Evolutionary conservation across 805 yeast genomes (phyloP).

Genomic region (Schizosaccharomyces cryophilus): DNA sequence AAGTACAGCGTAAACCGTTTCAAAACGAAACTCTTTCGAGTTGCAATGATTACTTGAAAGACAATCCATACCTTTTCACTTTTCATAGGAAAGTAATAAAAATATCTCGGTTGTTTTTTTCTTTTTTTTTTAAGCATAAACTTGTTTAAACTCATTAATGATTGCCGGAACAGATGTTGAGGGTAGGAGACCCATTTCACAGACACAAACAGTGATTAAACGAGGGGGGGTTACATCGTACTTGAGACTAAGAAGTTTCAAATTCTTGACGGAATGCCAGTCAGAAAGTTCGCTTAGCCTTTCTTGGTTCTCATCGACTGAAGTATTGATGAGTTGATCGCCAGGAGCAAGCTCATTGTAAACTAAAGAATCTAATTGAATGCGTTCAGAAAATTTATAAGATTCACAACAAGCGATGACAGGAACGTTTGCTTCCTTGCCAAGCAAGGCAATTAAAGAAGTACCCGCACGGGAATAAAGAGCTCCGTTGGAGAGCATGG

Average conservation of each 20-base stretch:
- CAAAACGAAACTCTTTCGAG: neutral
- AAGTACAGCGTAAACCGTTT: neutral
- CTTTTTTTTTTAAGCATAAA: neutral
- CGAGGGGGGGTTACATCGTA: slow-evolving; percentile 89
- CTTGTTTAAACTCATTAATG: slow-evolving; percentile 57
- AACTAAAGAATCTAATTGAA: slow-evolving; percentile 88
- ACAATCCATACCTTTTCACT: too few species aligned
- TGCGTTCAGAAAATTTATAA: slow-evolving; percentile 80
- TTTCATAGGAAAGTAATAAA: too few species aligned
- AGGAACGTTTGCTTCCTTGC: slow-evolving; percentile 69
- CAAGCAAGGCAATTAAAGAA: slow-evolving; percentile 77
- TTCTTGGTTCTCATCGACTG: slow-evolving; percentile 9
- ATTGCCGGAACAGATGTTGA: slow-evolving; percentile 97
- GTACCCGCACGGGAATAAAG: slow-evolving; percentile 86
- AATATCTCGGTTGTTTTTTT: too few species aligned
- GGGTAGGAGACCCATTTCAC: slow-evolving; percentile 88
- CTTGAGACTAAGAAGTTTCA: slow-evolving; percentile 61
- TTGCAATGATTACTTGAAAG: too few species aligned
- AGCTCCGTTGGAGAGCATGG: slow-evolving; percentile 85
- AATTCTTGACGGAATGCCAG: slow-evolving; percentile 14
- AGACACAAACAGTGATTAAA: slow-evolving; percentile 77
- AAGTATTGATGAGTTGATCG: slow-evolving; percentile 13
- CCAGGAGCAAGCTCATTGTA: slow-evolving; percentile 43
- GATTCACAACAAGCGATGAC: slow-evolving; percentile 90
- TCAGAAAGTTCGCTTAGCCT: slow-evolving; percentile 8